These are phyloP conservation scores for Geotrichum fermentans DNA, from an alignment of 1,139 yeast genomes.

Conservation along the genomic window DNA sequence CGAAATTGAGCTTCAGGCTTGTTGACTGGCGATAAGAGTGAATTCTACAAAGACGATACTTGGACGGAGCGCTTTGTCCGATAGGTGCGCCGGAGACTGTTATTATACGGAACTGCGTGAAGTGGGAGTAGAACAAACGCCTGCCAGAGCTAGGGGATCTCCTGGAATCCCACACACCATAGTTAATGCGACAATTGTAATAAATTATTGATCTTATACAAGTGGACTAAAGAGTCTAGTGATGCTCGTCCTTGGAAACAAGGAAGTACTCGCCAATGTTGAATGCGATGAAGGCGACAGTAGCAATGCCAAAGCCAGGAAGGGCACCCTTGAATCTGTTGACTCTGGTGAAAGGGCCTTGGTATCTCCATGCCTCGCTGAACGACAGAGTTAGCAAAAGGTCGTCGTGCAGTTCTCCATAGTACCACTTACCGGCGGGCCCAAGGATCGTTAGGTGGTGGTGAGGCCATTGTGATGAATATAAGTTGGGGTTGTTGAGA, in stretches of 20 bases:
- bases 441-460: conserved; percentile 44
- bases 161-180: no score
- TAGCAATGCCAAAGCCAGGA: conserved; percentile 80
- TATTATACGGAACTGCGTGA: no score
- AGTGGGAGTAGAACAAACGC: no score
- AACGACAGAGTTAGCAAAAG: conserved; percentile 16
- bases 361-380: conserved; percentile 93
- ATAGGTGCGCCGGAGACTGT: no score
- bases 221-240: no score
- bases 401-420: neutral
- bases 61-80: no score
- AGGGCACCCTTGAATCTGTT: conserved; percentile 70
- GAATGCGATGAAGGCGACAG: conserved; percentile 68
- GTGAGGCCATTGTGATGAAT: conserved; percentile 24
- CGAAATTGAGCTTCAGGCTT: no score
- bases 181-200: no score
- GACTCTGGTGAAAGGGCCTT: conserved; percentile 69
- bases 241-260: conserved; percentile 29
- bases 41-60: no score
- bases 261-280: conserved; percentile 51
- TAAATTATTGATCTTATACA: no score
- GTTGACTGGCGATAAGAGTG: no score
- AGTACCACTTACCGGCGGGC: conserved; percentile 41
- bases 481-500: neutral
- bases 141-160: no score